A percentile compares a stretch with the other conserved stretches of the same genome.
Conservation (phyloP, 768 basidiomycete genomes). For the Panellus pusillus region DNA sequence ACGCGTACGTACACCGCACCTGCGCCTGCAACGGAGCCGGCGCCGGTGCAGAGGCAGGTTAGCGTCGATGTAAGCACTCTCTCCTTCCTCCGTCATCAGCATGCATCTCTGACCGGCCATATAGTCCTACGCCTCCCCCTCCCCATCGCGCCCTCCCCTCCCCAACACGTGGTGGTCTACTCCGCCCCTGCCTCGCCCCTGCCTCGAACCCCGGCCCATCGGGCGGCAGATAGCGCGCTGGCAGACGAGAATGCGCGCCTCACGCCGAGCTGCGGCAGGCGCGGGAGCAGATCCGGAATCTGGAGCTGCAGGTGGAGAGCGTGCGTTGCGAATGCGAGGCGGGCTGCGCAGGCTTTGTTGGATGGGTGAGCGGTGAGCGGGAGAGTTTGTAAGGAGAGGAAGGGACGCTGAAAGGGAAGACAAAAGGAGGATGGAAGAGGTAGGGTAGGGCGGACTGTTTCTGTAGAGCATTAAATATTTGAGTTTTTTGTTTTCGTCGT, state of each 20-base stretch:
- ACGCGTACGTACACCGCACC: conserved; percentile 23
- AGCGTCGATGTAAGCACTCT: conserved; percentile 32
- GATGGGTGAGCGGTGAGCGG: conserved; percentile 22
- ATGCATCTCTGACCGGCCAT: neutral
- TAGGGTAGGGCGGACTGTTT: no score
- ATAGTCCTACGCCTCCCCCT: neutral
- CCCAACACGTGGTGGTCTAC: neutral
- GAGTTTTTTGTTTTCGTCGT: no score
- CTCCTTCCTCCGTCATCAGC: neutral
- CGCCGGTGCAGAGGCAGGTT: conserved; percentile 21
- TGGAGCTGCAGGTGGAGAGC: conserved; percentile 81
- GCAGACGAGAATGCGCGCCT: conserved; percentile 65
- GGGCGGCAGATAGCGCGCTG: conserved; percentile 21
- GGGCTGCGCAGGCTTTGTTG: conserved; percentile 66
- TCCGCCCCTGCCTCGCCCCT: neutral
- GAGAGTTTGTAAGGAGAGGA: no score
- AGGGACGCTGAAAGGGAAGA: no score
- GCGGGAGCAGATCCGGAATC: conserved; percentile 75
- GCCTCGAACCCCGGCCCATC: neutral
- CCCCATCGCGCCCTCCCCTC: neutral
- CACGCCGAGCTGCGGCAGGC: conserved; percentile 72
- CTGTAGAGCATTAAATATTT: no score
- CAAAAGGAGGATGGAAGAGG: no score
- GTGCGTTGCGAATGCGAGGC: conserved; percentile 73
- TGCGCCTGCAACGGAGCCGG: conserved; percentile 25